phyloP scores from a whole-genome alignment of 1,284 basidiomycete genomes.

The Fistulina hepatica region DNA sequence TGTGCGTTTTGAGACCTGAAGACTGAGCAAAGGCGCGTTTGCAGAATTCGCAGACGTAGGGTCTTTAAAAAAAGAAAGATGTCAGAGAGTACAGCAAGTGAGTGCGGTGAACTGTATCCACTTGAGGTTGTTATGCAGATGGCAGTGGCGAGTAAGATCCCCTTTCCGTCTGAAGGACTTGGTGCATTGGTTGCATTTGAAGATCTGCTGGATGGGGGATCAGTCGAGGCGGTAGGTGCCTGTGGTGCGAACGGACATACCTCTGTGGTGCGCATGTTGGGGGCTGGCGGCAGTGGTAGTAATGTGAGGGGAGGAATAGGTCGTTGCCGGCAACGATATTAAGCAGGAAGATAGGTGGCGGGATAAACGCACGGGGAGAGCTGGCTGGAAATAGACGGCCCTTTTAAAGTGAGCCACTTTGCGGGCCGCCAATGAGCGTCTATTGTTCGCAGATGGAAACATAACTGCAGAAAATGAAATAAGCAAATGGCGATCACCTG shows the following conservation, averaged over 20 bases:
- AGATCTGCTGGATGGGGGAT: slow-evolving; percentile 12
- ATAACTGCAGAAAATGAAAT: no score
- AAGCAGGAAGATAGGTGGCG: slow-evolving; percentile 20
- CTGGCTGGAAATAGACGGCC: no score
- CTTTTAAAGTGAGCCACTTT: no score
- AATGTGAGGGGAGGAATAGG: slow-evolving; percentile 5
- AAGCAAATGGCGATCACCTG: no score
- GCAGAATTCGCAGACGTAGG: slow-evolving; percentile 36
- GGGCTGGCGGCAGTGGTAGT: not conserved
- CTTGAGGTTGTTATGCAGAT: slow-evolving; percentile 36
- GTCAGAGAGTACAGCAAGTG: not conserved
- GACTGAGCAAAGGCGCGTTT: slow-evolving; percentile 40
- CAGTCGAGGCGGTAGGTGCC: no score
- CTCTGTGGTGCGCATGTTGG: not conserved
- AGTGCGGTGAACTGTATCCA: slow-evolving; percentile 18
- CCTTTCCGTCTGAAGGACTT: slow-evolving; percentile 39
- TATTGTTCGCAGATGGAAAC: no score
- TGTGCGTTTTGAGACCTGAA: slow-evolving; percentile 45
- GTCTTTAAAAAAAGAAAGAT: slow-evolving; percentile 22
- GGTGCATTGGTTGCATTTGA: slow-evolving; percentile 29
- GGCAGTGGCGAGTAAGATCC: slow-evolving; percentile 41
- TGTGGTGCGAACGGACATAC: slow-evolving; percentile 1
- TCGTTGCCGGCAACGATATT: slow-evolving; percentile 24
- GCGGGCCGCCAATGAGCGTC: no score
- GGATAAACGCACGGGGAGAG: not conserved